phyloP scores from a whole-genome alignment of 2,329 filamentous ascomycete genomes.

The Gremmenia infestans region DNA sequence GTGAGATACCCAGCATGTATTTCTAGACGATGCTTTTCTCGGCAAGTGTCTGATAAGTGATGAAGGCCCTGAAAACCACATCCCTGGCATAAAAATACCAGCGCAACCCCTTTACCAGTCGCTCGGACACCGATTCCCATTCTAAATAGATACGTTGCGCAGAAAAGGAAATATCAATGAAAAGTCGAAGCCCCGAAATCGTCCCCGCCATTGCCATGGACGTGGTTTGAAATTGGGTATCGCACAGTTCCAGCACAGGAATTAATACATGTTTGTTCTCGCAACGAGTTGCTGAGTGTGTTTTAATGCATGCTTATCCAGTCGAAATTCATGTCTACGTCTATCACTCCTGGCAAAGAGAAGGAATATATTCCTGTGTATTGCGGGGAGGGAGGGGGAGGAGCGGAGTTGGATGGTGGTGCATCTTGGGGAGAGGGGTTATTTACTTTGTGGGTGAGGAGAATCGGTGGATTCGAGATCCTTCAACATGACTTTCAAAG shows the following conservation, averaged over 20 bases:
- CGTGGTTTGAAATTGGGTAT: slow-evolving; percentile 8
- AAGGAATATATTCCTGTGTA: slow-evolving; percentile 3
- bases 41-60: no score
- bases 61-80: no score
- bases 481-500: slow-evolving; percentile 9
- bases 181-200: neutral
- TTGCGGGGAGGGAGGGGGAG: slow-evolving; percentile 1
- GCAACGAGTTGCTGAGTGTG: neutral
- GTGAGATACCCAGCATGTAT: no score
- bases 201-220: neutral
- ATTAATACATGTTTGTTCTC: neutral
- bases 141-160: no score
- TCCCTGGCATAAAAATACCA: no score
- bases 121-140: no score
- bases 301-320: slow-evolving; percentile 6
- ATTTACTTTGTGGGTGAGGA: neutral
- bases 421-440: neutral
- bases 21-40: no score
- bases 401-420: neutral
- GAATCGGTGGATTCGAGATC: slow-evolving; percentile 3
- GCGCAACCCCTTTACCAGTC: no score
- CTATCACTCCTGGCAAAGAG: slow-evolving; percentile 3
- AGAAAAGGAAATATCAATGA: neutral
- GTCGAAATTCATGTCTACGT: slow-evolving; percentile 12
- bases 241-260: slow-evolving; percentile 7